Percentiles rank a stretch among this genome's conserved stretches.
Evolutionary conservation across 2,329 filamentous ascomycete species (phyloP).

Genomic region (Bipolaris zeicola): DNA sequence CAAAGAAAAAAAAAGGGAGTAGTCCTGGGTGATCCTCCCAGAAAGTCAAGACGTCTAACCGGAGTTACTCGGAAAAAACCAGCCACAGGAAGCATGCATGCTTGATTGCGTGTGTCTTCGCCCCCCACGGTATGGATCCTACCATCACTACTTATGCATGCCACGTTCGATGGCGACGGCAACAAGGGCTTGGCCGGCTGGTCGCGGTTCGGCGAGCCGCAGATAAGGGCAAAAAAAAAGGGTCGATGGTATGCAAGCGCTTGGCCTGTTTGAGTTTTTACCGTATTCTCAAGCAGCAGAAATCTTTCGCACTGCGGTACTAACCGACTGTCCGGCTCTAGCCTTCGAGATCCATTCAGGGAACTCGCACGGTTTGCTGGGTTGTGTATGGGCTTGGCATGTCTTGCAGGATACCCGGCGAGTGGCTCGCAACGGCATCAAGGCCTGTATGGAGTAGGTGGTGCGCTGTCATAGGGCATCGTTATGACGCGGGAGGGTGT

Average conservation of each 20-base stretch:
- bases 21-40: background rate
- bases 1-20: no score
- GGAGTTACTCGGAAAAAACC: background rate
- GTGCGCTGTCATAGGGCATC: background rate
- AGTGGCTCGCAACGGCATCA: background rate
- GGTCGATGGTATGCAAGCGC: conserved; percentile 62
- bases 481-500: background rate
- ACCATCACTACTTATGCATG: background rate
- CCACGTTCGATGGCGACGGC: background rate
- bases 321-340: conserved; percentile 55
- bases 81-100: background rate
- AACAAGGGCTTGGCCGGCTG: background rate
- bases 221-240: conserved; percentile 55
- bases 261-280: conserved; percentile 55
- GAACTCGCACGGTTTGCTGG: background rate
- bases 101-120: background rate
- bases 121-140: background rate
- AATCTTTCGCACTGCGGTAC: conserved; percentile 56
- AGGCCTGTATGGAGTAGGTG: background rate
- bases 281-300: conserved; percentile 54
- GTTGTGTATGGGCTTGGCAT: background rate
- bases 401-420: background rate
- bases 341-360: conserved; percentile 51
- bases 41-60: background rate
- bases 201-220: conserved; percentile 38